Base-by-base conservation (phyloP, 495 filamentous ascomycete species). In the Zalerion maritima region DNA sequence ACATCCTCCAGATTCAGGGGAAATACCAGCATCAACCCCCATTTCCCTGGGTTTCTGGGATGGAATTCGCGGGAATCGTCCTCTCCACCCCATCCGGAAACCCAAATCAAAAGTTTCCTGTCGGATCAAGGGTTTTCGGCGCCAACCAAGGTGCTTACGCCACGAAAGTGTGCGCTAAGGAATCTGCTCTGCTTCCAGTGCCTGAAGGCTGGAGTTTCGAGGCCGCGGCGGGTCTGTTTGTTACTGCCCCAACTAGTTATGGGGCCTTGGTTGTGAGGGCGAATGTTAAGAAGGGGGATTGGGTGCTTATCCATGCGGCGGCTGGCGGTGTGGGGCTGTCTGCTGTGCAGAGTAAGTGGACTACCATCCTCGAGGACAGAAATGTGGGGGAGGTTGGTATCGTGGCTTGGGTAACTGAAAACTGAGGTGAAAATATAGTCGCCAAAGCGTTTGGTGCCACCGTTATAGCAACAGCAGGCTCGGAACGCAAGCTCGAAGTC, bases 261-360 rank as follows among this genome's bases (percentile, higher is more conserved):
- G 82, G 79, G 3, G 86, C 71, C 1, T 58, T 96, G 2, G 82
- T 91, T 14, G 67, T 71, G 9, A 61, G 87, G 18, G 87, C 82
- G 0, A 65, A 70, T 6, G 58, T 94, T 9, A 75, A 81, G 49
- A 50, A 62, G 2, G 84, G 83, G 0, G 87, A 96, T 36, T 82
- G 65, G 50, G 87, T 96, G 3, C 71, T 96, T 13, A 71, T 96
- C 9, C 86, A 96, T 55, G 87, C 87, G 8, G 87, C 83, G 0
- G 87, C 87, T 0, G 87, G 87, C 2, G 87, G 87, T 2, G 87
- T 94, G 0, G 87, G 87, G 2, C 54, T 96, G 9, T 81, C 86
- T 12, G 87, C 87, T 11, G 83, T 96, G 18, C 87, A 96, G 44
- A 69, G 51, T 55, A 9, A 3, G 51, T 40, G 6, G 4, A 5